Evolutionary conservation across 2,329 filamentous ascomycete species (phyloP), one percentile per base, ranked within the genome.

Genomic region (Bipolaris cookei): DNA sequence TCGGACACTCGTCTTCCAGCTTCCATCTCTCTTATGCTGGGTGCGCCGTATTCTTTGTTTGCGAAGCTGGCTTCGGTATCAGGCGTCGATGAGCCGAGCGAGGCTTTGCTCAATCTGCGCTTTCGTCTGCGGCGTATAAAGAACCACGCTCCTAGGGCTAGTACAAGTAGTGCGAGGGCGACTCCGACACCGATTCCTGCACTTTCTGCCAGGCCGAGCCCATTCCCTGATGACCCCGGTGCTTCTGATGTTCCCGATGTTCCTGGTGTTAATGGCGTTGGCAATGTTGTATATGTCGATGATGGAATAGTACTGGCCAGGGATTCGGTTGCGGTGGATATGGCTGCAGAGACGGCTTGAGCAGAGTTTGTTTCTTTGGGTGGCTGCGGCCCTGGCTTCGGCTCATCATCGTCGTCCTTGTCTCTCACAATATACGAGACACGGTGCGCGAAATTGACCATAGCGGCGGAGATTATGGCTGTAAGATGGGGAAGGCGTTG

Each of bases 121-220:
- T 32, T 45, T 44, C 53, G 52, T 25, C 59, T 59, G 21, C 59
- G 58, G 13, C 64, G 60, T 14, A 59, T 11, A 32, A 54, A 57
- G 28, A 63, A 51, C 60, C 64, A 68, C 16, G 38, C 48, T 30
- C 48, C 59, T 3, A 63, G 44, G 13, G 56, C 44, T 34, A 61
- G 43, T 25, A 65, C 23, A 32, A 65, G 59, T 4, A 63, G 42
- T 6, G 49, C 42, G 2, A 62, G 10, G 3, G 63, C 61, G n/a
- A 62, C 58, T 37, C 58, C 66, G 20, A 66, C 35, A 21, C 66
- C 66, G 14, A 67, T 62, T 8, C 66, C 63, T 13, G 58, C 58
- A 21, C 58, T 55, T n/a, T 59, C 56, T 8, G 54, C 63, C n/a
- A 46, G 23, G 16, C 58, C 51, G 6, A 66, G 52, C n/a, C 53